phyloP scores from a whole-genome alignment of 2,329 filamentous ascomycete genomes.

The Esteya vermicola region DNA sequence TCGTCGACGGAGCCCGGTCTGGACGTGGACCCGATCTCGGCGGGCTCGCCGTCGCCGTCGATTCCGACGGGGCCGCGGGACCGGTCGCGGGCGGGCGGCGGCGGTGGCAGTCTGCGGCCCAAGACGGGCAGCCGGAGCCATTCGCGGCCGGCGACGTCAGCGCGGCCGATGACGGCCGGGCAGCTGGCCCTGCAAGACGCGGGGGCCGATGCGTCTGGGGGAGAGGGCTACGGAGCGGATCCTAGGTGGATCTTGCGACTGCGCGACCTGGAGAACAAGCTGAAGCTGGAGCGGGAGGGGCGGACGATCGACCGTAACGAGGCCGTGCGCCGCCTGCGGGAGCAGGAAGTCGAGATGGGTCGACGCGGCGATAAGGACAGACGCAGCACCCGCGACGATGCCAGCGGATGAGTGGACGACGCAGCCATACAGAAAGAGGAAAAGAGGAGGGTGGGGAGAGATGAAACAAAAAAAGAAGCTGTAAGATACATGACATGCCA shows the following conservation, averaged over 20 bases:
- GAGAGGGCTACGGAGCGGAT: slow-evolving; percentile 25
- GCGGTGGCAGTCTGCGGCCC: slow-evolving; percentile 7
- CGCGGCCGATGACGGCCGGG: slow-evolving; percentile 12
- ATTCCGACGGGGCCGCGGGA: slow-evolving; percentile 40
- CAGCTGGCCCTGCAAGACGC: slow-evolving; percentile 12
- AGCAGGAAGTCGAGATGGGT: slow-evolving; percentile 21
- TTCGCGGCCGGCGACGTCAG: slow-evolving; percentile 10
- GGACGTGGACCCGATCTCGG: slow-evolving; percentile 17
- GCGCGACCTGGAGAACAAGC: slow-evolving; percentile 71
- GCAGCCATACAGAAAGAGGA: too few species aligned
- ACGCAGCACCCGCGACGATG: neutral
- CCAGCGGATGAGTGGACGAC: too few species aligned
- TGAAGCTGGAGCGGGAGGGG: slow-evolving; percentile 83
- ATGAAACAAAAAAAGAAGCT: too few species aligned
- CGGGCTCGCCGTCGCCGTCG: slow-evolving; percentile 37
- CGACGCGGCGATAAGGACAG: slow-evolving; percentile 8
- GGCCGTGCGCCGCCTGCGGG: slow-evolving; percentile 65
- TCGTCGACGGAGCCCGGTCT: slow-evolving; percentile 19
- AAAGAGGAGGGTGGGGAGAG: too few species aligned
- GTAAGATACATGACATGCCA: neutral
- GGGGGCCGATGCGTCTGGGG: neutral
- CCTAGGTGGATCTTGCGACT: slow-evolving; percentile 76
- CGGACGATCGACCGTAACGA: slow-evolving; percentile 72
- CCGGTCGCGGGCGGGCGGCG: slow-evolving; percentile 14
- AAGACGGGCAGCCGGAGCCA: slow-evolving; percentile 9